These are phyloP conservation scores for Mycena polygramma DNA, from an alignment of 768 basidiomycete species.

Conservation along the genomic window DNA sequence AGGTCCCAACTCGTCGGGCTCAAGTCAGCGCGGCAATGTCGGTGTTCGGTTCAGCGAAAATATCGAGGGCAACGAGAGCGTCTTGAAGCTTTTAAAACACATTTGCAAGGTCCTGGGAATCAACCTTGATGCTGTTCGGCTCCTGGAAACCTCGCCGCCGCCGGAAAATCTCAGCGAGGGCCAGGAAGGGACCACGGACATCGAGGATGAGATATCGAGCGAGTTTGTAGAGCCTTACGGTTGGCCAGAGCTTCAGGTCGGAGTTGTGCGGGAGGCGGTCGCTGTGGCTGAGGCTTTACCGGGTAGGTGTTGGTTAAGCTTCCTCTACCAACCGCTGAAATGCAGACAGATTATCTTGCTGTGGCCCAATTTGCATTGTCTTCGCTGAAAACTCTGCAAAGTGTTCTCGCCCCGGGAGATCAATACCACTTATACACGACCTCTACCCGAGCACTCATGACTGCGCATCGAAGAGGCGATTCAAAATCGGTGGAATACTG, in stretches of 20 bases:
- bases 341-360: conserved; percentile 76
- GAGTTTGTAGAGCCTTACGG: conserved; percentile 74
- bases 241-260: conserved; percentile 96
- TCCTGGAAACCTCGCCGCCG: conserved; percentile 49
- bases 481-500: conserved; percentile 83
- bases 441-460: conserved; percentile 77
- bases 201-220: conserved; percentile 58
- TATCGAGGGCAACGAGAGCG: conserved; percentile 83
- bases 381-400: conserved; percentile 79
- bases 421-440: conserved; percentile 85
- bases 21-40: conserved; percentile 65
- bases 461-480: conserved; percentile 84
- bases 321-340: not conserved
- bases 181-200: conserved; percentile 34
- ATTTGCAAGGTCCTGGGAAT: conserved; percentile 87
- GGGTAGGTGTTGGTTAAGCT: conserved; percentile 60
- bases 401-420: conserved; percentile 78
- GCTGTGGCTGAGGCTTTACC: conserved; percentile 92
- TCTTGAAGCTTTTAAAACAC: conserved; percentile 81
- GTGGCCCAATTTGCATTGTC: conserved; percentile 94
- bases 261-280: conserved; percentile 92
- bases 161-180: conserved; percentile 26
- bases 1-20: conserved; percentile 54
- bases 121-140: conserved; percentile 77
- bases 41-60: conserved; percentile 82